A percentile compares a stretch with the other conserved stretches of the same genome.
phyloP scores from a whole-genome alignment of 768 basidiomycete genomes.

The Leucosporidium scottii region DNA sequence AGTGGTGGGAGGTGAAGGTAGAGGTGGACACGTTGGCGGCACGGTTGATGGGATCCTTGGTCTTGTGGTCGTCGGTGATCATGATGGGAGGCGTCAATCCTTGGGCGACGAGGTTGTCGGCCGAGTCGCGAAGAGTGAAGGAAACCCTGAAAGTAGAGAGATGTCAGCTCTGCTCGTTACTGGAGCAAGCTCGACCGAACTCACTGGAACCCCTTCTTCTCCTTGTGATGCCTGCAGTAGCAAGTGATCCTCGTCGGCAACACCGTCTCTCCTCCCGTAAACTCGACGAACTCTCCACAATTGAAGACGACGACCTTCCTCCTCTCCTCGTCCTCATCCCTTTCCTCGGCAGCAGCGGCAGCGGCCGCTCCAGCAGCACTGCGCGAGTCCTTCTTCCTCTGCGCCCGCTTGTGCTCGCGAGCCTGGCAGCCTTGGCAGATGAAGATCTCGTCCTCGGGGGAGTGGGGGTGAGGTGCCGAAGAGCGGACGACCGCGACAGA shows the following conservation, averaged over 20 bases:
- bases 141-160: slow-evolving; percentile 54
- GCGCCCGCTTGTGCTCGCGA: slow-evolving; percentile 84
- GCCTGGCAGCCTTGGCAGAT: slow-evolving; percentile 83
- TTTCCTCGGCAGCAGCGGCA: slow-evolving; percentile 41
- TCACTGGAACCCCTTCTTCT: slow-evolving; percentile 76
- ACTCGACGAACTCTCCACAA: slow-evolving; percentile 80
- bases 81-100: slow-evolving; percentile 85
- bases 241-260: slow-evolving; percentile 95
- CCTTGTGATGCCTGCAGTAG: slow-evolving; percentile 96
- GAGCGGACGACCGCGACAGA: slow-evolving; percentile 70
- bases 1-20: slow-evolving; percentile 1
- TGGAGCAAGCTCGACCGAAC: slow-evolving; percentile 13
- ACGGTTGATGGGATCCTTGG: slow-evolving; percentile 37
- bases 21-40: slow-evolving; percentile 1
- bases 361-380: slow-evolving; percentile 64
- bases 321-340: slow-evolving; percentile 48
- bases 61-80: slow-evolving; percentile 99
- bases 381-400: slow-evolving; percentile 65
- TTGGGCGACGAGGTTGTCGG: slow-evolving; percentile 69
- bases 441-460: slow-evolving; percentile 52
- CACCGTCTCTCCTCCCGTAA: slow-evolving; percentile 74
- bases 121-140: slow-evolving; percentile 72
- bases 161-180: background rate
- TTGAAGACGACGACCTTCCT: slow-evolving; percentile 83
- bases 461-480: slow-evolving; percentile 55